Conservation (phyloP, 495 filamentous ascomycete species). For the Hypoxylon crocopeplum region DNA sequence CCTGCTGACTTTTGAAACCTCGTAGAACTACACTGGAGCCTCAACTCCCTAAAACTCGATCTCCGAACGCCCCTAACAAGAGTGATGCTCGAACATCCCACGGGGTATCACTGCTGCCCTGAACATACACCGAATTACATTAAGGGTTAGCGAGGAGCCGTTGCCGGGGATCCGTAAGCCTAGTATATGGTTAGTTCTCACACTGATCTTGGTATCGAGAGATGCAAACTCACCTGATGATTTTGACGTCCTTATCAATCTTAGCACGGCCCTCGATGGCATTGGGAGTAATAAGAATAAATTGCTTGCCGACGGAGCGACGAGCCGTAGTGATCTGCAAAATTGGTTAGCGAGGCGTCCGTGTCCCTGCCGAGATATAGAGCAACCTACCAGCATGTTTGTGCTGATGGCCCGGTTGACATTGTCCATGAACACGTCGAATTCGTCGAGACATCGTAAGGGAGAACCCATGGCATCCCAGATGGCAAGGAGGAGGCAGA, state of each 20-base stretch:
- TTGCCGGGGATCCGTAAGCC: conserved; percentile 63
- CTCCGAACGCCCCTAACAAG: conserved; percentile 4
- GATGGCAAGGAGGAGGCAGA: conserved; percentile 87
- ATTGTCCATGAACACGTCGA: conserved; percentile 99
- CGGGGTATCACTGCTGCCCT: not conserved
- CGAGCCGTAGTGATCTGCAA: conserved; percentile 81
- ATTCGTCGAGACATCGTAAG: conserved; percentile 94
- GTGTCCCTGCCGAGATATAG: conserved; percentile 2
- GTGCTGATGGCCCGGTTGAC: conserved; percentile 94
- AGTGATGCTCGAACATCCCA: not conserved
- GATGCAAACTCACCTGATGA: conserved; percentile 71
- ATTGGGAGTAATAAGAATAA: conserved; percentile 95
- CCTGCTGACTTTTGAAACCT: too few species aligned
- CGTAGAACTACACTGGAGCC: too few species aligned
- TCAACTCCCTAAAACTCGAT: too few species aligned
- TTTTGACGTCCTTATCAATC: conserved; percentile 75
- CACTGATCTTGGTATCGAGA: not conserved
- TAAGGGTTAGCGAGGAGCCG: conserved; percentile 49
- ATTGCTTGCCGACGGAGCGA: conserved; percentile 85
- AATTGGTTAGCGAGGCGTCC: conserved; percentile 12
- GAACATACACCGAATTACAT: not conserved
- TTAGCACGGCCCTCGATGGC: conserved; percentile 76
- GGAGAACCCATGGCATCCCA: conserved; percentile 99
- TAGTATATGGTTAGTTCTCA: conserved; percentile 27
- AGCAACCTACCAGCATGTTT: conserved; percentile 81